These are phyloP conservation scores for Moniliophthora roreri DNA, from an alignment of 1,284 basidiomycete species.

Conservation along the genomic window DNA sequence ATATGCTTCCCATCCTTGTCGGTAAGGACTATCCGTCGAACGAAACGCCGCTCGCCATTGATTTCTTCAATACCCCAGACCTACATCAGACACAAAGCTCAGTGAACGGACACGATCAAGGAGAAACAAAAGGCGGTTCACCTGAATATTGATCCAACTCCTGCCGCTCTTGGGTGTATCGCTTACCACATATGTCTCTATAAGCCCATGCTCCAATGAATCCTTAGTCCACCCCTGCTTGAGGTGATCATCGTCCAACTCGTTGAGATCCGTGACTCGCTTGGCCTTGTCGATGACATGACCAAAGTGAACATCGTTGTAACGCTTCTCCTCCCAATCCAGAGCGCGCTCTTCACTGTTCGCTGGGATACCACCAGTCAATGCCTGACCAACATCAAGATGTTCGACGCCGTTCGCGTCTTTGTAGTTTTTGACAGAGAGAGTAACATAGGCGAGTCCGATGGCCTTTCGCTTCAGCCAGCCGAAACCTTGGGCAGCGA, in stretches of 20 bases:
- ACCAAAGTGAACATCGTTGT: constrained; percentile 39
- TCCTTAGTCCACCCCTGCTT: constrained; percentile 16
- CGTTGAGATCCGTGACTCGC: constrained; percentile 28
- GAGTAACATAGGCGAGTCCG: constrained; percentile 31
- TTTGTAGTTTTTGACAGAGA: constrained; percentile 40
- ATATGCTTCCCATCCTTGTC: constrained; percentile 41
- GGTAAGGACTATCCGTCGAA: constrained; percentile 43
- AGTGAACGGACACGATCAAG: too few species aligned
- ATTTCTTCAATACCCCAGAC: constrained; percentile 58
- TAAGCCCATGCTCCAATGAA: constrained; percentile 14
- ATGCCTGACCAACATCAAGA: constrained; percentile 39
- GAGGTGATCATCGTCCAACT: constrained; percentile 3
- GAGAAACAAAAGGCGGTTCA: too few species aligned
- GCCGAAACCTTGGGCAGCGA: constrained; percentile 42
- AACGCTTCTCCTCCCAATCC: constrained; percentile 32
- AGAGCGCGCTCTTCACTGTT: constrained; percentile 36
- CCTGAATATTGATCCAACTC: constrained; percentile 4
- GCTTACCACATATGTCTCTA: constrained; percentile 4
- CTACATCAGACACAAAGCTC: constrained; percentile 24
- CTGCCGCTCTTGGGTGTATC: not conserved
- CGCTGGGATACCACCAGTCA: constrained; percentile 36
- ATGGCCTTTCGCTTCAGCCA: constrained; percentile 36
- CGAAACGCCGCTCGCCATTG: constrained; percentile 46
- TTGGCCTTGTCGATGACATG: constrained; percentile 33
- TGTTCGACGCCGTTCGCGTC: constrained; percentile 39